Conservation (phyloP, 139 green algal genomes). For the Coelastrella sp. region DNA sequence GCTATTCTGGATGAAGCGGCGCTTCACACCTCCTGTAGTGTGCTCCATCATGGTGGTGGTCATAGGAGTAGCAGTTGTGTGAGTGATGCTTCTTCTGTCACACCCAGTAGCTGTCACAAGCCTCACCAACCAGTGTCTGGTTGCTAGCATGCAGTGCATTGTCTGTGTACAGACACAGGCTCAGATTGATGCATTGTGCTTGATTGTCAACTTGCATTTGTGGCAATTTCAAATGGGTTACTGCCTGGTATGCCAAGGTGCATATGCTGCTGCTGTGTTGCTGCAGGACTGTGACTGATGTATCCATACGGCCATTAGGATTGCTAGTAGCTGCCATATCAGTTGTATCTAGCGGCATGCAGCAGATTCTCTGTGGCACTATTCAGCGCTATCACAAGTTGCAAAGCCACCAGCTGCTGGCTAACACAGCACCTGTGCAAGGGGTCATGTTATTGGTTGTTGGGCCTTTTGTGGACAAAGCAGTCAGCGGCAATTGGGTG, state of each 20-base stretch:
- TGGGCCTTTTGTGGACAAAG: constrained; percentile 82
- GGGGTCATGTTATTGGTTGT: constrained; percentile 77
- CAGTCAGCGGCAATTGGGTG: constrained; percentile 72
- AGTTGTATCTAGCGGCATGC: constrained; percentile 88
- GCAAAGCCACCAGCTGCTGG: constrained; percentile 85
- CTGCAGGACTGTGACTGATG: constrained; percentile 85
- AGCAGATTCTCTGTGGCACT: constrained; percentile 93
- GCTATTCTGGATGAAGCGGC: constrained; percentile 75
- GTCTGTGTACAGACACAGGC: too few relatives aligned
- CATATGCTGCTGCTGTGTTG: constrained; percentile 62
- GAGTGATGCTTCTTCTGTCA: too few relatives aligned
- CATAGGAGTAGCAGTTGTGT: constrained; percentile 86
- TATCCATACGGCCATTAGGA: constrained; percentile 75
- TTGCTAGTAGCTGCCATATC: constrained; percentile 82
- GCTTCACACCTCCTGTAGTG: constrained; percentile 68
- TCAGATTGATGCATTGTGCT: too few relatives aligned
- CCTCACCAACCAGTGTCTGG: too few relatives aligned
- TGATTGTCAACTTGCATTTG: background rate
- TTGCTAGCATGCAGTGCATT: too few relatives aligned
- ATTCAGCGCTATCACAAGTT: constrained; percentile 88
- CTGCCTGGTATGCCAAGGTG: constrained; percentile 74
- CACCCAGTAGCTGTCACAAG: background rate
- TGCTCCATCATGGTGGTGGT: constrained; percentile 81
- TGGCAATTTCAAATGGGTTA: constrained; percentile 86
- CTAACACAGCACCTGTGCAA: constrained; percentile 87